Base-by-base conservation (phyloP, 345 rosid species). In the Moricandia moricandioides region DNA sequence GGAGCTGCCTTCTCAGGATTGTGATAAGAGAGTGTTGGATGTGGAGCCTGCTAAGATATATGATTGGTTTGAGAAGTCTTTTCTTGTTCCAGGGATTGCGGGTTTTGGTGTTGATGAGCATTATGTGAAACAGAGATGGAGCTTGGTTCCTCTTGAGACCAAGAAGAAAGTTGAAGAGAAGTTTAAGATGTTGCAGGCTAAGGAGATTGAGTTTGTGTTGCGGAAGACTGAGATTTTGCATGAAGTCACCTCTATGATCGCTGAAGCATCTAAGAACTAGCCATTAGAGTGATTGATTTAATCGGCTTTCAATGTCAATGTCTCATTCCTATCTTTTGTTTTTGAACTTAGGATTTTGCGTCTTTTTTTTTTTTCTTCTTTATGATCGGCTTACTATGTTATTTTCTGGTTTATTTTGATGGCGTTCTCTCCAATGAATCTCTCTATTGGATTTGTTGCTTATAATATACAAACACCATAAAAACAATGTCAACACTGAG, bases 81-180 rank as follows among this genome's bases (percentile, higher is more conserved):
- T 56, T 59, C 30, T 72, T 7, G 73, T 54, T n/a, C 8, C 7
- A 0, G 7, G 59, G 0, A 52, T 78, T 18, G 14, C 78, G 2
- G 26, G 74, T 39, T 62, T 54, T 0, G 81, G 81, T 37, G 14
- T 78, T 30, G 74, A 62, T 52, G 74, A 78, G 43, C 0, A 3
- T 30, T 3, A 0, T 0, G 74, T 73, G 51, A 78, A 67, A 11
- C 14, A 43, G 7, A 33, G 9, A 0, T 78, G 78, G 81, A 62
- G 65, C 1, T 29, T 40, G 34, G 43, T 68, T 0, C 12, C 65
- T 0, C 39, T 5, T 2, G 70, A 47, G 65, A 7, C 1, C 0
- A 78, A 78, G 74, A 73, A 67, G 64, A 26, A 29, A 7, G 0
- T 78, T 39, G 70, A 73, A 54, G 82, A 67, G 65, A 62, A 73